Conservation (phyloP, 371 early-diverging fungal genomes). For the Mucor indicus region DNA sequence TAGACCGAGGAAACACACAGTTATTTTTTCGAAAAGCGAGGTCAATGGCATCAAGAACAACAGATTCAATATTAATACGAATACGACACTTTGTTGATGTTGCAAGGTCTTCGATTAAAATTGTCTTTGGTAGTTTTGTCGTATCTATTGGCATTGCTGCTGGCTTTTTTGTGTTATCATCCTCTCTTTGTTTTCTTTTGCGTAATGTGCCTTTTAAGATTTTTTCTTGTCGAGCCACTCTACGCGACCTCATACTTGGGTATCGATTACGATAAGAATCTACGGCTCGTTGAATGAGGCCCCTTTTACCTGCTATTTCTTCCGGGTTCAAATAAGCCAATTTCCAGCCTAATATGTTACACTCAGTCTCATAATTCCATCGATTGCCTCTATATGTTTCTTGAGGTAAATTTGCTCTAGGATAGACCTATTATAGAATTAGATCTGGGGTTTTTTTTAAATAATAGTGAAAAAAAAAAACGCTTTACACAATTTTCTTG, state of each 20-base stretch:
- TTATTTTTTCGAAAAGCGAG: constrained; percentile 35
- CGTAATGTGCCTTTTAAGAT: constrained; percentile 37
- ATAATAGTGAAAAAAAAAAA: neutral
- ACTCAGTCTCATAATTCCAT: constrained; percentile 19
- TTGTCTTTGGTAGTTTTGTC: constrained; percentile 20
- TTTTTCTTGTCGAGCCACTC: constrained; percentile 77
- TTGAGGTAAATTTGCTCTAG: constrained; percentile 61
- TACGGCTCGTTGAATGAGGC: constrained; percentile 89
- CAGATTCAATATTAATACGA: constrained; percentile 45
- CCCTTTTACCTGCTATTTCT: constrained; percentile 77
- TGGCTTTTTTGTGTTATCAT: no score
- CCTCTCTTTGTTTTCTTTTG: constrained; percentile 20
- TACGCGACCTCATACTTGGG: constrained; percentile 69
- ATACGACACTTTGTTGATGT: constrained; percentile 28
- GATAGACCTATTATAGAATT: constrained; percentile 20
- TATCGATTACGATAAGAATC: constrained; percentile 85
- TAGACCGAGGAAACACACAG: constrained; percentile 48
- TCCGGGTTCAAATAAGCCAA: constrained; percentile 67
- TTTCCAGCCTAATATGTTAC: constrained; percentile 24
- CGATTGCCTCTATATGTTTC: constrained; percentile 78
- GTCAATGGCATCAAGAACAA: constrained; percentile 37
- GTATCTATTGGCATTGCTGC: no score
- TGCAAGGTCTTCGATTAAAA: constrained; percentile 18
- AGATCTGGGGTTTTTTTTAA: neutral
- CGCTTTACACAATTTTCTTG: constrained; percentile 33